Conservation (phyloP, 2,329 filamentous ascomycete genomes). For the Diaporthe helianthi region DNA sequence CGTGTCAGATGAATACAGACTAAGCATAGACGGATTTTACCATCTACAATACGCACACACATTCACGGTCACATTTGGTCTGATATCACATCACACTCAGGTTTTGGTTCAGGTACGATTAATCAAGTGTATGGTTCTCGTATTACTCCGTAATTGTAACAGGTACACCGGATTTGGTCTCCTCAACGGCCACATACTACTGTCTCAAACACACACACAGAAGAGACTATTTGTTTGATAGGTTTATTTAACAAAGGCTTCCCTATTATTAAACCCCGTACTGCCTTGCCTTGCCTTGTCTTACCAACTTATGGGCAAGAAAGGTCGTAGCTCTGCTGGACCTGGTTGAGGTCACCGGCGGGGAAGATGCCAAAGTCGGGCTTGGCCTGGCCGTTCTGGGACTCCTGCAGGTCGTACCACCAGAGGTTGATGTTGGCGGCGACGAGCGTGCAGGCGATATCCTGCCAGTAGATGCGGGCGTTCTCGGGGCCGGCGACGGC, state of each 20-base stretch:
- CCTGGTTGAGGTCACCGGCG: slow-evolving; percentile 42
- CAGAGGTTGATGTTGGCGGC: slow-evolving; percentile 42
- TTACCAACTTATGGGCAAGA: slow-evolving; percentile 40
- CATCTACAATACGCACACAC: neutral
- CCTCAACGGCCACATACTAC: neutral
- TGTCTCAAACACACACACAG: neutral
- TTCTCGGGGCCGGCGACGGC: slow-evolving; percentile 30
- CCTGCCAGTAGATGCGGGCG: slow-evolving; percentile 35
- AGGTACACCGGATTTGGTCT: neutral
- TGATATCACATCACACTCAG: neutral
- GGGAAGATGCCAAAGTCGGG: slow-evolving; percentile 47
- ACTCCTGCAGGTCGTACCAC: slow-evolving; percentile 48
- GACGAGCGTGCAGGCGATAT: slow-evolving; percentile 30
- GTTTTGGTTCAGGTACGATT: neutral
- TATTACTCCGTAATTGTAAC: neutral
- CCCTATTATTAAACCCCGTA: neutral
- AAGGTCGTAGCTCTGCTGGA: slow-evolving; percentile 42
- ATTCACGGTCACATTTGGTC: neutral
- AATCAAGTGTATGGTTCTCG: neutral
- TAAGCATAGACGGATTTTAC: neutral
- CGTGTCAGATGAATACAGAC: no score
- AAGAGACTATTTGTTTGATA: neutral
- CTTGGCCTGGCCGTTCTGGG: slow-evolving; percentile 43
- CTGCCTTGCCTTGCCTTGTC: neutral
- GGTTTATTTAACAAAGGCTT: neutral